These are phyloP conservation scores for Podaxis sp. DNA, from an alignment of 768 basidiomycete species.

Conservation along the genomic window DNA sequence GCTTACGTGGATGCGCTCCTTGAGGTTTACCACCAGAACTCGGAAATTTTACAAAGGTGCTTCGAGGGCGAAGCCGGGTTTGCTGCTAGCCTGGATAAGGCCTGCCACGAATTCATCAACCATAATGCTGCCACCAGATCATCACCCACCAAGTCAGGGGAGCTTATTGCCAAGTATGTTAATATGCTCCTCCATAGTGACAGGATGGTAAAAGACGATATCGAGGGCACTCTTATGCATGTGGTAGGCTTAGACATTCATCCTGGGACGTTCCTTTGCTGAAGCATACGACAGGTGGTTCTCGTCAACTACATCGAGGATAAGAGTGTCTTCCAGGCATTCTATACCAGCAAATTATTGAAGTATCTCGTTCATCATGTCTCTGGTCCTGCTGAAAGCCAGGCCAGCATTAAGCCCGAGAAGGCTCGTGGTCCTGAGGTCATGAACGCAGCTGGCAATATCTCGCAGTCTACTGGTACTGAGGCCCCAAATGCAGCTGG, in stretches of 20 bases:
- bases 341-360: too few relatives aligned
- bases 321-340: conserved; percentile 37
- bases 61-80: conserved; percentile 96
- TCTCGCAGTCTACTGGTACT: too few relatives aligned
- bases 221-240: conserved; percentile 89
- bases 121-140: conserved; percentile 90
- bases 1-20: conserved; percentile 93
- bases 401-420: too few relatives aligned
- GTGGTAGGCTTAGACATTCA: conserved; percentile 59
- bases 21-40: conserved; percentile 92
- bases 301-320: conserved; percentile 99
- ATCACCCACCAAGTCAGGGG: conserved; percentile 88
- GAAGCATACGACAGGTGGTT: conserved; percentile 71
- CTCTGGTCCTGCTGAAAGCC: too few relatives aligned
- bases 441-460: too few relatives aligned
- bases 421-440: too few relatives aligned
- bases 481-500: too few relatives aligned
- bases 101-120: conserved; percentile 96
- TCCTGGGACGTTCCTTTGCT: conserved; percentile 23
- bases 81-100: conserved; percentile 93
- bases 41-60: conserved; percentile 85
- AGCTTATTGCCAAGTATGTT: conserved; percentile 91
- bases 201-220: conserved; percentile 90
- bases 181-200: conserved; percentile 90
- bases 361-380: too few relatives aligned